A percentile compares a stretch with the other conserved stretches of the same genome.
These are phyloP conservation scores for Lobosporangium transversale DNA, from an alignment of 192 early-diverging fungal genomes.

Conservation along the genomic window DNA sequence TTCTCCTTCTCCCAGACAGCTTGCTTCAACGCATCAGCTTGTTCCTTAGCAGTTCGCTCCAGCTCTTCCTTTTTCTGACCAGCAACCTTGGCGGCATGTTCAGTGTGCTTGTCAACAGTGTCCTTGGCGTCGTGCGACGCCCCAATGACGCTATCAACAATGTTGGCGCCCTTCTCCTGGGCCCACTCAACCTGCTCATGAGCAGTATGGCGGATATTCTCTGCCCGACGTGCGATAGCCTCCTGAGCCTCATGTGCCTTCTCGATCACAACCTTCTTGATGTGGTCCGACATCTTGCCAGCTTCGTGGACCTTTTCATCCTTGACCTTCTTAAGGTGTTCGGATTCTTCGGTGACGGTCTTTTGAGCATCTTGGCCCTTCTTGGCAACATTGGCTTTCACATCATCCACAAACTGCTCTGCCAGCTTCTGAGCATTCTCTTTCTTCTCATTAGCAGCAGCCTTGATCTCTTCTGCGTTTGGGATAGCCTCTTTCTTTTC, in stretches of 20 bases:
- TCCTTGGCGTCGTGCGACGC: constrained; percentile 14
- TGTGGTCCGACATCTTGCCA: constrained; percentile 26
- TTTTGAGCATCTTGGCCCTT: constrained; percentile 37
- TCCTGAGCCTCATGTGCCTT: constrained; percentile 40
- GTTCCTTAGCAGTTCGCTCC: constrained; percentile 6
- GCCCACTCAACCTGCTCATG: constrained; percentile 9
- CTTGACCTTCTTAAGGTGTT: constrained; percentile 14
- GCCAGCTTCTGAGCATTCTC: constrained; percentile 17
- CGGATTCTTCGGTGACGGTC: constrained; percentile 18
- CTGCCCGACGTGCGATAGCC: constrained; percentile 17
- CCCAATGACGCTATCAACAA: constrained; percentile 7
- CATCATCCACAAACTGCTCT: constrained; percentile 16
- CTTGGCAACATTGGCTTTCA: constrained; percentile 13
- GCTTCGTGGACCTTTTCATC: constrained; percentile 29
- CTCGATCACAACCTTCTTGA: constrained; percentile 29
- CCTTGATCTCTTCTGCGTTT: not conserved
- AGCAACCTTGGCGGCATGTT: constrained; percentile 8
- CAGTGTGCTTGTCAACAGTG: constrained; percentile 12
- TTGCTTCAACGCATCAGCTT: constrained; percentile 6
- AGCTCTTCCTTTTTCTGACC: constrained; percentile 5
- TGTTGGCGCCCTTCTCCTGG: constrained; percentile 20
- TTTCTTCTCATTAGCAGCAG: constrained; percentile 14
- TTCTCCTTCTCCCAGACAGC: constrained; percentile 13
- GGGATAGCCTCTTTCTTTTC: not conserved
- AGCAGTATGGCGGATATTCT: constrained; percentile 12